Evolutionary conservation across 129 eudicot genomes (phyloP), one percentile per base, ranked within the genome.

Genomic region (Artemisia tridentata): DNA sequence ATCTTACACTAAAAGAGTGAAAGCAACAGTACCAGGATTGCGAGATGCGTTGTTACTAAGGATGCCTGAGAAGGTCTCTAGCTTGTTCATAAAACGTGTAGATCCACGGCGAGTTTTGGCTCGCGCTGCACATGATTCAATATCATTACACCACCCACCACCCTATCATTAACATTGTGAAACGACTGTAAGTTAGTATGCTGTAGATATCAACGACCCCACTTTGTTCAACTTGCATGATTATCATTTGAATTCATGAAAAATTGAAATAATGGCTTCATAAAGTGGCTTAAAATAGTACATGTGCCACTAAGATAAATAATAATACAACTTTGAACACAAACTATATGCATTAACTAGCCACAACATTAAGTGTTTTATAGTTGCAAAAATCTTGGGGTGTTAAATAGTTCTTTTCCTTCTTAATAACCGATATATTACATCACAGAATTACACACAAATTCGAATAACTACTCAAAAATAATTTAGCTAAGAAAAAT

Each of bases 131-230:
- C 99, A 95, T 58, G 99, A 72, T 56, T 81, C 75, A 13, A 95
- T 65, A 77, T 84, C 93, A 72, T 90, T 90, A 88, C 99, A 95
- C 99, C 99, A 95, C 74, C 99, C 99, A 31, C 99, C 99, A 72
- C 99, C 99, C 99, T 95, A 71, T 69, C 50, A 65, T 48, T 48
- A 55, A 31, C 53, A 62, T 61, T 71, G 45, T 34, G 11, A 69
- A 69, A 53, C 51, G 63, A 69, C 73, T 65, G 65, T 47, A 13
- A 41, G 19, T 70, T 45, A 61, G 65, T 58, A 58, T 75, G 50
- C 3, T 18, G 18, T 46, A 25, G 17, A 70, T 63, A 62, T 62
- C 67, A 71, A 12, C 15, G 67, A 78, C 72, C 81, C 74, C 72
- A 43, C 48, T 23, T 21, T 41, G 13, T 68, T 53, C 43, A 8